Evolutionary conservation across 257 asterid genomes (phyloP), one percentile per base, ranked within the genome.

Genomic region (Coffea eugenioides): DNA sequence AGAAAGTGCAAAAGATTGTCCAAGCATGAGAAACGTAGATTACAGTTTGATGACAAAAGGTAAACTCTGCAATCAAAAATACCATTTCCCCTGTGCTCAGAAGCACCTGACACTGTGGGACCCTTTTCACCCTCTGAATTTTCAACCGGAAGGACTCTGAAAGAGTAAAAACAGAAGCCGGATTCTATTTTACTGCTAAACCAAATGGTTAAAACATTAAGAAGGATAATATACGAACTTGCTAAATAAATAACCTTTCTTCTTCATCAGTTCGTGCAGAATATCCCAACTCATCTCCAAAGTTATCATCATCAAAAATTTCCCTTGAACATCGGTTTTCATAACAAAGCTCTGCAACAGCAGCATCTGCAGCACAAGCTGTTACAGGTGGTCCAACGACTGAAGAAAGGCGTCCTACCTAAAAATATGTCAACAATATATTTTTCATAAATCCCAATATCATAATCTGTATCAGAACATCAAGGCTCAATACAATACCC

Each of bases 301-400:
- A 13, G 75, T 64, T 81, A 71, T 88, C 91, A 77, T 88, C 94
- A 36, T 91, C 92, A 78, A 93, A 88, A 77, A 95, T 80, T 77
- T 90, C 96, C 87, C 90, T 91, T 12, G 97, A 83, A 87, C 99
- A 95, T 72, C 91, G 92, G 77, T 92, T 95, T 83, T 93, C 99
- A 64, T 85, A 89, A 88, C 98, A 95, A 86, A 95, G 98, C 41
- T 95, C 94, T 20, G 93, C 82, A 79, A 93, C 89, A 71, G 97
- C 97, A 83, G 99, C 99, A 83, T 93, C 98, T 77, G 94, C 93
- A 59, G 97, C 99, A 75, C 90, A 89, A 76, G 94, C 93, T 71
- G 93, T 81, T 79, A 91, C 86, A 66, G 86, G 90, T 54, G 94
- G 96, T 18, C 94, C 98, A 87, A 95, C 87, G 85, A 87, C 87